phyloP scores from a whole-genome alignment of 2,329 filamentous ascomycete genomes.

The Coniochaeta prunicola region DNA sequence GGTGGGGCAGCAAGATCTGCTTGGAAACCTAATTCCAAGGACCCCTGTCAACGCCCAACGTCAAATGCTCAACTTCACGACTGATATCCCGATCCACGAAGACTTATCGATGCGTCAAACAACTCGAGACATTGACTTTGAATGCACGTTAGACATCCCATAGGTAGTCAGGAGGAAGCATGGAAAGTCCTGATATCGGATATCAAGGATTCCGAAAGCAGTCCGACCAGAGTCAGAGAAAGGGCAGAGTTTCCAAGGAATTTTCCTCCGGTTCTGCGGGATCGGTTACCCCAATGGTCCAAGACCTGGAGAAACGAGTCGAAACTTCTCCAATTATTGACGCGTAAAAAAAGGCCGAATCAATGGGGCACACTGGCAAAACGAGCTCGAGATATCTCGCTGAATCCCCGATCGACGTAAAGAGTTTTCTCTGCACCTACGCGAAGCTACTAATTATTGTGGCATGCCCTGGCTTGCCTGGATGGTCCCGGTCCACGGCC shows the following conservation, averaged over 20 bases:
- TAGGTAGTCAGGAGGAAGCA: not conserved
- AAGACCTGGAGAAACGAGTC: not conserved
- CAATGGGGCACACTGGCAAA: not conserved
- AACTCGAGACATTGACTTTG: not conserved
- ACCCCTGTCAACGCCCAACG: not conserved
- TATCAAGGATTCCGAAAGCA: not conserved
- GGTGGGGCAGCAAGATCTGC: not conserved
- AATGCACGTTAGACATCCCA: no score
- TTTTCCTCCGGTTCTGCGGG: not conserved
- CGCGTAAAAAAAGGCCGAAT: not conserved
- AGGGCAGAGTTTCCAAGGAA: not conserved
- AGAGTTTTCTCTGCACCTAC: not conserved
- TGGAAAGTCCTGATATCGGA: not conserved
- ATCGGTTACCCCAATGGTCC: not conserved
- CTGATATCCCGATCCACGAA: not conserved
- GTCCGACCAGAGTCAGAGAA: not conserved
- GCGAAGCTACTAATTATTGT: not conserved
- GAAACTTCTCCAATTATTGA: not conserved
- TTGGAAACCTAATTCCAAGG: not conserved
- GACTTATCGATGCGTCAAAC: not conserved
- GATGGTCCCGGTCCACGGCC: not conserved
- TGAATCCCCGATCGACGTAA: not conserved
- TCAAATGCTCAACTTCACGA: not conserved
- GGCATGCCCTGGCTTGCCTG: no score
- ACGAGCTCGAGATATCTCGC: not conserved